A percentile compares a stretch with the other conserved stretches of the same genome.
These are phyloP conservation scores for Brassica rapa DNA, from an alignment of 345 rosid species.

Conservation along the genomic window DNA sequence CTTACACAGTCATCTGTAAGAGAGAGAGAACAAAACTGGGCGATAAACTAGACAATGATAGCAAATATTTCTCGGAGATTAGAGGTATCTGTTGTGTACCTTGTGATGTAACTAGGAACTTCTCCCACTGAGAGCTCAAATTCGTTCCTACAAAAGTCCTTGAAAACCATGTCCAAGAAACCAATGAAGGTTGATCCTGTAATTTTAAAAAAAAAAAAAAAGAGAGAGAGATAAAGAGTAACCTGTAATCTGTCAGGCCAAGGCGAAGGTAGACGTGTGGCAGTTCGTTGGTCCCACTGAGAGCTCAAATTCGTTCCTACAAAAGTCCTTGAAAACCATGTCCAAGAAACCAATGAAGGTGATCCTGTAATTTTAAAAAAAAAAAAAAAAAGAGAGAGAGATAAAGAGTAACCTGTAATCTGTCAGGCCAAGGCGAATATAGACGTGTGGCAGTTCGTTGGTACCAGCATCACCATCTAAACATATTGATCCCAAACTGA, in stretches of 20 bases:
- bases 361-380: too few species aligned
- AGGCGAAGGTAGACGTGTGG: conserved; percentile 61
- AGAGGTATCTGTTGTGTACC: conserved; percentile 44
- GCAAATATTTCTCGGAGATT: neutral
- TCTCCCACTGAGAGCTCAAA: conserved; percentile 81
- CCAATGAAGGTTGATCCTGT: neutral
- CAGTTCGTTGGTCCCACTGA: conserved; percentile 43
- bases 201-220: neutral
- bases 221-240: conserved; percentile 25
- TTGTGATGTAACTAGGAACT: conserved; percentile 67
- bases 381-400: neutral
- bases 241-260: conserved; percentile 92
- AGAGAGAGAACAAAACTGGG: conserved; percentile 13
- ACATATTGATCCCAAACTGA: conserved; percentile 79
- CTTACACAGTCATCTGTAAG: conserved; percentile 57
- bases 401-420: conserved; percentile 67
- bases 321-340: too few species aligned
- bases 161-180: conserved; percentile 31
- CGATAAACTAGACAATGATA: conserved; percentile 12
- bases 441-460: conserved; percentile 42
- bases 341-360: too few species aligned
- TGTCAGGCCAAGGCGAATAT: conserved; percentile 82
- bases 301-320: too few species aligned
- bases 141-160: conserved; percentile 91
- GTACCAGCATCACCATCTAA: conserved; percentile 44